Evolutionary conservation across 768 basidiomycete genomes (phyloP).

Genomic region (Boletus pseudopeckii): DNA sequence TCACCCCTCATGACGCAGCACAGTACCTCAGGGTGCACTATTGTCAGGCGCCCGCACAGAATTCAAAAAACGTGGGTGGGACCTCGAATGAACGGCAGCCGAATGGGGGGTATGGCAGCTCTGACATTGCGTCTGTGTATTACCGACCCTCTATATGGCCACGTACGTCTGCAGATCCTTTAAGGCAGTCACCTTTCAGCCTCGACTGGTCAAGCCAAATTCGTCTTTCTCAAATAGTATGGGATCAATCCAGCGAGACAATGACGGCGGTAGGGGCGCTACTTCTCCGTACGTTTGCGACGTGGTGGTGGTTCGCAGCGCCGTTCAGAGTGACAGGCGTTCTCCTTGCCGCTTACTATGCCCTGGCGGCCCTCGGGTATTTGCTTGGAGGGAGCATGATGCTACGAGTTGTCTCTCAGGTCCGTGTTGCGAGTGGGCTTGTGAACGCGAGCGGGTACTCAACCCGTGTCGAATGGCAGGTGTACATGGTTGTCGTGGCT

Average conservation of each 20-base stretch:
- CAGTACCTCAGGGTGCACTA: background rate
- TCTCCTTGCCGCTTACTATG: background rate
- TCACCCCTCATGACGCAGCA: background rate
- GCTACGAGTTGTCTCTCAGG: background rate
- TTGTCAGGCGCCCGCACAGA: conserved; percentile 1
- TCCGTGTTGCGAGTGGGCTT: background rate
- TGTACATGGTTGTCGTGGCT: background rate
- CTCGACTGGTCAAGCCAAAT: background rate
- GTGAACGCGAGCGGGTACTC: background rate
- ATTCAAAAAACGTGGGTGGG: background rate
- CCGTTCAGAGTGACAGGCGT: background rate
- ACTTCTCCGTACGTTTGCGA: background rate
- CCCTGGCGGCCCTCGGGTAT: background rate
- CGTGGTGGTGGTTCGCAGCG: conserved; percentile 9
- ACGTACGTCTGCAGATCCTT: background rate
- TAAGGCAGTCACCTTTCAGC: background rate
- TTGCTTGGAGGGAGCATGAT: background rate
- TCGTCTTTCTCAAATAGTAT: background rate
- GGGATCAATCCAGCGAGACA: background rate
- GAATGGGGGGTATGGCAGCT: conserved; percentile 1
- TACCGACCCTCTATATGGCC: background rate
- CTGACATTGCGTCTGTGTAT: background rate
- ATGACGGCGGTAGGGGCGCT: background rate
- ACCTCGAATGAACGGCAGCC: background rate
- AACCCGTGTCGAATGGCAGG: background rate